A percentile compares a stretch with the other conserved stretches of the same genome.
Conservation (phyloP, 257 asterid genomes). For the Solanum bulbocastanum region DNA sequence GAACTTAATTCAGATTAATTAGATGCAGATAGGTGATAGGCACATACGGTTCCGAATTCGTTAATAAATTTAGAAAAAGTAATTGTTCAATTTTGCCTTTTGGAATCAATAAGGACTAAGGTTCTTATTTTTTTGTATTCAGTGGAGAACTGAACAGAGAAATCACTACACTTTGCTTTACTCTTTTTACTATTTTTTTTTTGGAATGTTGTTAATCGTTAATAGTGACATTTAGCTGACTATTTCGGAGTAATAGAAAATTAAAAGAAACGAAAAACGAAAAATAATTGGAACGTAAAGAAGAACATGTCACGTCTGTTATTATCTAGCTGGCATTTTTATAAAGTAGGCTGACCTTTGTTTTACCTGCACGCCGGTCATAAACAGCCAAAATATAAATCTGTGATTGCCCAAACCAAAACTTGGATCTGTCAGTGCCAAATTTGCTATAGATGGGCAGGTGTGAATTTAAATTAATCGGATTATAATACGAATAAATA, state of each 20-base stretch:
- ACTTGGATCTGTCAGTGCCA: neutral
- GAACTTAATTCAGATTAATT: neutral
- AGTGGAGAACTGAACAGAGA: neutral
- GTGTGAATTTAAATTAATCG: neutral
- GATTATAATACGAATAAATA: too few relatives aligned
- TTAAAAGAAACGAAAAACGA: neutral
- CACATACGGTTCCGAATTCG: neutral
- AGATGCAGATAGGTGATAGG: neutral
- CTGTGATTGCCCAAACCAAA: neutral
- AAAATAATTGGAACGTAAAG: neutral
- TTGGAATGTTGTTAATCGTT: neutral
- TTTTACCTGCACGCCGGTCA: neutral
- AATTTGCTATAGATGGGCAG: neutral
- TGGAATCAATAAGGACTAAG: neutral
- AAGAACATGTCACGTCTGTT: neutral
- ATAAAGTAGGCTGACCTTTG: conserved; percentile 7
- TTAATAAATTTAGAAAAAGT: neutral
- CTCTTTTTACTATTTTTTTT: neutral
- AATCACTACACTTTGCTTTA: neutral
- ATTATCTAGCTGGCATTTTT: conserved; percentile 9
- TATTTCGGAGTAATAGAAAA: neutral
- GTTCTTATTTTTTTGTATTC: neutral
- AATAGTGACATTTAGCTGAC: neutral
- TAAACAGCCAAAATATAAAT: neutral
- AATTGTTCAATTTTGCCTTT: neutral